These are phyloP conservation scores for Amanita pseudoporphyria DNA, from an alignment of 768 basidiomycete species.

Conservation along the genomic window DNA sequence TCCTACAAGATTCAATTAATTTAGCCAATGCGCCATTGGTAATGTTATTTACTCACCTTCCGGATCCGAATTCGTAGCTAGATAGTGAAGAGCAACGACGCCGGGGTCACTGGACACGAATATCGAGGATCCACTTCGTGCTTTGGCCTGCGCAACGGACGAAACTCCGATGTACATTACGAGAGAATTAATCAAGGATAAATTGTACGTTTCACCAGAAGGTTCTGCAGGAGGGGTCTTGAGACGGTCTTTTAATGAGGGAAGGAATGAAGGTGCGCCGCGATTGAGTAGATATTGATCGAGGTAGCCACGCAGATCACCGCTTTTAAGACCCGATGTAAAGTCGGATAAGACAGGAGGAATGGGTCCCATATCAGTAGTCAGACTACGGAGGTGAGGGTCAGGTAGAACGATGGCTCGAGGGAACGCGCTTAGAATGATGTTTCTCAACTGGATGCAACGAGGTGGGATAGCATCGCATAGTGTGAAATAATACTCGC, in stretches of 20 bases:
- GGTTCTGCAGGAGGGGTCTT: conserved; percentile 38
- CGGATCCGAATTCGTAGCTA: conserved; percentile 75
- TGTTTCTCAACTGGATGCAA: conserved; percentile 94
- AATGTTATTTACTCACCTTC: conserved; percentile 56
- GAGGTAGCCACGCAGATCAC: conserved; percentile 69
- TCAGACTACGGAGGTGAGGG: conserved; percentile 71
- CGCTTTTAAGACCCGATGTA: conserved; percentile 67
- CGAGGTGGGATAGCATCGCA: conserved; percentile 88
- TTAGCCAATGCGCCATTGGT: not conserved
- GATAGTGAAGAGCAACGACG: conserved; percentile 73
- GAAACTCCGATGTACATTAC: conserved; percentile 96
- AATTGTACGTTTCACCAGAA: conserved; percentile 62
- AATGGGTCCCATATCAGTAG: conserved; percentile 87
- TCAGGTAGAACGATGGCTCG: conserved; percentile 73
- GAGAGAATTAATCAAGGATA: conserved; percentile 85
- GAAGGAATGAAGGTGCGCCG: conserved; percentile 58
- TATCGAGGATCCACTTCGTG: conserved; percentile 68
- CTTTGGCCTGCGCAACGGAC: conserved; percentile 82
- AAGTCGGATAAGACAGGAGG: conserved; percentile 92
- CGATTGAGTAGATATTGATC: conserved; percentile 82
- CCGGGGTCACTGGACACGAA: conserved; percentile 81
- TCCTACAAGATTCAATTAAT: conserved; percentile 34
- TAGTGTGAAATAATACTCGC: conserved; percentile 93
- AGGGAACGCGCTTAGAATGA: conserved; percentile 95
- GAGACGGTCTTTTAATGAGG: conserved; percentile 74